Evolutionary conservation across 2,329 filamentous ascomycete species (phyloP).

Genomic region (Colletotrichum navitas): DNA sequence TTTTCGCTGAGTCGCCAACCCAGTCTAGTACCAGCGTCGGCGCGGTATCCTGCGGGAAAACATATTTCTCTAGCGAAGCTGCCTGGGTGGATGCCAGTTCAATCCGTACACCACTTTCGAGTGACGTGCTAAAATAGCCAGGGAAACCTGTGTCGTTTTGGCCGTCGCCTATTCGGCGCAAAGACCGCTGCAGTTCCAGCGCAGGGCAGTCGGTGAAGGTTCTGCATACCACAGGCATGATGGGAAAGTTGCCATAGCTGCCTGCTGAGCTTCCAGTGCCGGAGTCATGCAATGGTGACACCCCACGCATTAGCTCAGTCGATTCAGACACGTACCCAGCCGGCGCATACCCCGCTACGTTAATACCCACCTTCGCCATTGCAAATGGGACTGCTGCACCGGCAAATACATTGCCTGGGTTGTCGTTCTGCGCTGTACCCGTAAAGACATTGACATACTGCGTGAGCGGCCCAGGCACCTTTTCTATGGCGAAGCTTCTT

Average conservation of each 20-base stretch:
- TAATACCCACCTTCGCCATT: constrained; percentile 11
- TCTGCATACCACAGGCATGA: constrained; percentile 23
- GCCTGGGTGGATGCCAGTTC: constrained; percentile 17
- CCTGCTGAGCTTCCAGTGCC: constrained; percentile 25
- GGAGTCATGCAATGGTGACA: constrained; percentile 24
- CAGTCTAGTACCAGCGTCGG: constrained; percentile 19
- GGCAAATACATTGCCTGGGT: constrained; percentile 17
- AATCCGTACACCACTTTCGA: neutral
- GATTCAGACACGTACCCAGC: constrained; percentile 16
- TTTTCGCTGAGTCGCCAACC: constrained; percentile 5
- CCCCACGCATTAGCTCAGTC: constrained; percentile 5
- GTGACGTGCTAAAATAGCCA: constrained; percentile 28
- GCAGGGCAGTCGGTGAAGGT: neutral
- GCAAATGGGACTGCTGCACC: constrained; percentile 17
- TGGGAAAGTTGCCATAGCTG: constrained; percentile 28
- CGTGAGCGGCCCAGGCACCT: neutral
- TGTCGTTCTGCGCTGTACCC: constrained; percentile 12
- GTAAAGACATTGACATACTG: constrained; percentile 29
- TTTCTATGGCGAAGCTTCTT: neutral
- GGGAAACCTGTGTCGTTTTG: constrained; percentile 15
- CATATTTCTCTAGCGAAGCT: constrained; percentile 12
- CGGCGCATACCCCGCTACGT: constrained; percentile 10
- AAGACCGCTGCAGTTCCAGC: constrained; percentile 6
- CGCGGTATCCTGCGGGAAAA: neutral
- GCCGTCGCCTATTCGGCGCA: neutral